phyloP scores from a whole-genome alignment of 2,329 filamentous ascomycete genomes.

The Pseudohalonectria lignicola region DNA sequence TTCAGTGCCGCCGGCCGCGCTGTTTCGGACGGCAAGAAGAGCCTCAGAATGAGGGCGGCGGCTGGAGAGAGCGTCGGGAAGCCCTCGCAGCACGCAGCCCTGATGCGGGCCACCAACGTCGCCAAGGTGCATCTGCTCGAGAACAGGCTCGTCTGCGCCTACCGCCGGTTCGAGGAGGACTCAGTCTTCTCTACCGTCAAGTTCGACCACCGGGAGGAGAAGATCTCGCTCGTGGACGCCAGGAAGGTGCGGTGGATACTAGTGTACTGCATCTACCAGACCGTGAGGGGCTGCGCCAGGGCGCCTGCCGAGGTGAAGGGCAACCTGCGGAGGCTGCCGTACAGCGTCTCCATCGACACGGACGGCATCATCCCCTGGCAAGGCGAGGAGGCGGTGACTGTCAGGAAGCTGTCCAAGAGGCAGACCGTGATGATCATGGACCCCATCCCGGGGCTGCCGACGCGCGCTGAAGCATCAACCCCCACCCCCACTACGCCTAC shows the following conservation, averaged over 20 bases:
- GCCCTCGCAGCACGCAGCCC: conserved; percentile 38
- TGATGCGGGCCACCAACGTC: conserved; percentile 39
- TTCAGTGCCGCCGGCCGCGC: not conserved
- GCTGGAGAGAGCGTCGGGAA: conserved; percentile 35
- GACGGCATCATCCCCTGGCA: conserved; percentile 35
- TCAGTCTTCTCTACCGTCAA: conserved; percentile 28
- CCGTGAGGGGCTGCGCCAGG: conserved; percentile 51
- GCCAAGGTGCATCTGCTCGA: conserved; percentile 21
- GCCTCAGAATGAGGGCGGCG: conserved; percentile 15
- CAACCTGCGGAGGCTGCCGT: conserved; percentile 40
- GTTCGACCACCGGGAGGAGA: conserved; percentile 39
- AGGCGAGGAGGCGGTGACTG: conserved; percentile 16
- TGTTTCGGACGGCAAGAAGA: conserved; percentile 12
- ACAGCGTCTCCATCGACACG: conserved; percentile 38
- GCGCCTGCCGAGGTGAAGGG: conserved; percentile 48
- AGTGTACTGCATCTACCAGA: conserved; percentile 63
- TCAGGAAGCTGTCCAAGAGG: no score
- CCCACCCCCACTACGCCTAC: not conserved
- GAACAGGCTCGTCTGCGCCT: conserved; percentile 55
- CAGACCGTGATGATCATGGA: no score
- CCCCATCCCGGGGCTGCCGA: not conserved
- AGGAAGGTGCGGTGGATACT: conserved; percentile 72
- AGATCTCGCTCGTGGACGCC: conserved; percentile 51
- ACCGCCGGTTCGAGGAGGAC: conserved; percentile 58
- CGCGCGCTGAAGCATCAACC: not conserved